Base-by-base conservation (phyloP, 2,329 filamentous ascomycete species). In the Fusarium pseudocircinatum region DNA sequence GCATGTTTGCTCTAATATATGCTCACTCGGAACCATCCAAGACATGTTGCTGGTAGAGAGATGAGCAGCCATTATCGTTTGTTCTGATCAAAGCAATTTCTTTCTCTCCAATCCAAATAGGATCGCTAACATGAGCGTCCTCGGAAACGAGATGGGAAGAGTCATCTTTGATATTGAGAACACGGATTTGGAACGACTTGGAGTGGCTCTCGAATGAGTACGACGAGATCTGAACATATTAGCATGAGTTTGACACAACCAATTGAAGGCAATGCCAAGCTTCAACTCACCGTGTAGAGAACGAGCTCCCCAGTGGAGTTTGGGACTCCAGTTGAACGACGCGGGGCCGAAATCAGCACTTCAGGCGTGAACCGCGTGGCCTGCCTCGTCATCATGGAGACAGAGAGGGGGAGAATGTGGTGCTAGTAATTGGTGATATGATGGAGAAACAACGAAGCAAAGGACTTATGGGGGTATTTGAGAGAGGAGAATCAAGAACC, bases 121-220 rank as follows among this genome's bases (percentile, higher is more conserved):
- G 90, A 79, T 96, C 93, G 63, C 88, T 90, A 58, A 91, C 90
- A 63, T 87, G 86, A 30, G 86, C 79, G 70, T 93, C 89, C 59
- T 92, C 88, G 52, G 90, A 92, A 16, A 97, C 84, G 18, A 91
- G 82, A 8, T 86, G 89, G 8, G 91, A 91, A 57, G 92, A 86
- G 39, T 92, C 91, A 13, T 88, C 89, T 50, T 87, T 84, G 66
- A 95, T 86, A 75, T 96, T 90, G 44, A 97, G 84, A 32, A 96
- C 81, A 24, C 91, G 89, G 74, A 93, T 91, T 83, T 95, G 91
- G 67, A 85, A 87, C 10, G 87, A 88, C 79, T 92, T 92, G 52
- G 87, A 86, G 79, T 97, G 94, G 1, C 89, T 87, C 43, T 92
- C 86, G 81, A 97, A 97, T 10, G 91, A 95, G 81, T 97, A 97